Evolutionary conservation across 192 early-diverging fungal species (phyloP).

Genomic region (Lobosporangium transversale): DNA sequence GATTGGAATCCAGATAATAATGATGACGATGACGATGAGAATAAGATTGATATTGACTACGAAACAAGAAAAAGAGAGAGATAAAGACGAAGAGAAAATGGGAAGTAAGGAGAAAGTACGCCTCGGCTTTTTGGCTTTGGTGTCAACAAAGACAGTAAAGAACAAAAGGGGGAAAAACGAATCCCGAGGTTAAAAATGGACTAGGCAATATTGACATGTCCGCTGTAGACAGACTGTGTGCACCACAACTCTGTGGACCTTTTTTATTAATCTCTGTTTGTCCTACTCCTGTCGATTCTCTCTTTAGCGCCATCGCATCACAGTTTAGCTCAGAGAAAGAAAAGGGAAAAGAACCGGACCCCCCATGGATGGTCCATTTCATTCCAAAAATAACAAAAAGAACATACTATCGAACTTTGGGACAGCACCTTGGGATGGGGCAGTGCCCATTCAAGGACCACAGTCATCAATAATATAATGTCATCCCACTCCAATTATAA

Average conservation of each 20-base stretch:
- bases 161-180: constrained; percentile 3
- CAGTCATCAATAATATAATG: too few species aligned
- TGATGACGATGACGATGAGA: too few species aligned
- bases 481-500: too few species aligned
- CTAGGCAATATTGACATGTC: constrained; percentile 7
- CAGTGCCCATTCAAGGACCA: too few species aligned
- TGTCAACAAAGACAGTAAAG: not conserved
- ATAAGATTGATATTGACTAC: too few species aligned
- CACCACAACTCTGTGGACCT: too few species aligned
- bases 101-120: not conserved
- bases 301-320: constrained; percentile 2
- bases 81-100: not conserved
- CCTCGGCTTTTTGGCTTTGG: too few species aligned
- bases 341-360: not conserved
- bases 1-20: too few species aligned
- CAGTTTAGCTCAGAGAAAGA: not conserved
- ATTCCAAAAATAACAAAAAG: not conserved
- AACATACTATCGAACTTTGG: too few species aligned
- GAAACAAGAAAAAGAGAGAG: not conserved
- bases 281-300: constrained; percentile 3
- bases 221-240: too few species aligned
- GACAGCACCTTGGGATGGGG: too few species aligned
- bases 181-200: constrained; percentile 26
- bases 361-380: not conserved
- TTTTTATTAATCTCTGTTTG: not conserved